Percentiles rank a stretch among this genome's conserved stretches.
Evolutionary conservation across 768 basidiomycete genomes (phyloP).

Genomic region (Mrakia hoshinonis): DNA sequence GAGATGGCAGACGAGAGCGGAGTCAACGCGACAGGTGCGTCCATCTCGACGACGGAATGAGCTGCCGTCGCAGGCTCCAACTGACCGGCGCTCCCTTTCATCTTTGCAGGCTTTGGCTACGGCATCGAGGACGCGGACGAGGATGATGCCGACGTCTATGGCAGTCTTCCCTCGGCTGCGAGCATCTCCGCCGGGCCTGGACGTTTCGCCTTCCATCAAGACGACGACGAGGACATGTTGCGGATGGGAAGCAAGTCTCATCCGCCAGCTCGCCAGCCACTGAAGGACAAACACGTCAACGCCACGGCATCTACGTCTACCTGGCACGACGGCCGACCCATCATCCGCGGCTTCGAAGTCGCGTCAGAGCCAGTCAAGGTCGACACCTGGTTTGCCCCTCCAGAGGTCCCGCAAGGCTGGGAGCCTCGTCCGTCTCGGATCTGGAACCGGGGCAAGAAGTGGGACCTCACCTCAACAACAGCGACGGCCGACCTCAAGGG

Average conservation of each 20-base stretch:
- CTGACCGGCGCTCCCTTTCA: neutral
- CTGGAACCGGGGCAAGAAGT: conserved; percentile 48
- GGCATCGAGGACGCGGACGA: conserved; percentile 82
- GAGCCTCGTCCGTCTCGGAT: conserved; percentile 70
- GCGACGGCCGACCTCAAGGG: conserved; percentile 33
- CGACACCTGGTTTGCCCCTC: conserved; percentile 70
- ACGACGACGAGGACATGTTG: conserved; percentile 53
- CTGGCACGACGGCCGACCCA: conserved; percentile 67
- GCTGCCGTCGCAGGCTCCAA: too few relatives aligned
- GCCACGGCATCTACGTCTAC: conserved; percentile 17
- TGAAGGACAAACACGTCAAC: neutral
- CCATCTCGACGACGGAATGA: neutral
- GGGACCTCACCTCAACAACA: conserved; percentile 34
- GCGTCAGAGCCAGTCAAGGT: conserved; percentile 59
- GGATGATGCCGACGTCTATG: conserved; percentile 80
- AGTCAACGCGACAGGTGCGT: conserved; percentile 9
- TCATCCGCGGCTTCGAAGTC: conserved; percentile 67
- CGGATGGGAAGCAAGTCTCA: neutral
- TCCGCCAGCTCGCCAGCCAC: neutral
- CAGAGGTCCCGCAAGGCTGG: conserved; percentile 77
- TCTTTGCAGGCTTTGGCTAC: conserved; percentile 61
- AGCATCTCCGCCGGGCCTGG: conserved; percentile 22
- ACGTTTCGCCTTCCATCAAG: conserved; percentile 42
- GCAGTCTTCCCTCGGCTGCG: conserved; percentile 40
- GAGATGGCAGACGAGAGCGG: neutral